Percentiles rank a stretch among this genome's conserved stretches.
phyloP scores from a whole-genome alignment of 495 filamentous ascomycete genomes.

The Neurospora cerealis region DNA sequence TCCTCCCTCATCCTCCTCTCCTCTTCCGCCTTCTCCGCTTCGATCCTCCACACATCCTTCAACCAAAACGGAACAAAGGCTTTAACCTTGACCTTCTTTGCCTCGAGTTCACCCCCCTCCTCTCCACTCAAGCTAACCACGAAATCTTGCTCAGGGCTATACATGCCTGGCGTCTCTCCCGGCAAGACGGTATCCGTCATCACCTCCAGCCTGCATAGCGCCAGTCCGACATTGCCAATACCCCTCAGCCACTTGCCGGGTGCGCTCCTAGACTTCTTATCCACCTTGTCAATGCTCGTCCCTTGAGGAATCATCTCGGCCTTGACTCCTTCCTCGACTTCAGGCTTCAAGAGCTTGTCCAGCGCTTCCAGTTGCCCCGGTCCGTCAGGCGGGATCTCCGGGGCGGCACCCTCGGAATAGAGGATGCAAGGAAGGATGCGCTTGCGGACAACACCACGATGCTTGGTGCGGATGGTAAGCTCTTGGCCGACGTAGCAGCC shows the following conservation, averaged over 20 bases:
- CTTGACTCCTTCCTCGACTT: conserved; percentile 6
- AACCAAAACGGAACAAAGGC: conserved; percentile 83
- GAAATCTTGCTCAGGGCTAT: conserved; percentile 33
- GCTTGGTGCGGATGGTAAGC: conserved; percentile 86
- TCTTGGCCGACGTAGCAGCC: conserved; percentile 97
- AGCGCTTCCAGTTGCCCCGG: conserved; percentile 14
- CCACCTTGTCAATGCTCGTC: conserved; percentile 29
- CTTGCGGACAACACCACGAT: conserved; percentile 88
- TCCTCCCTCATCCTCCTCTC: neutral
- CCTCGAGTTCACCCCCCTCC: conserved; percentile 8
- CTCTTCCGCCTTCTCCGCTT: conserved; percentile 1
- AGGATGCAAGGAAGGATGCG: conserved; percentile 74
- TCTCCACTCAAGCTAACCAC: conserved; percentile 24
- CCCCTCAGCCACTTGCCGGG: conserved; percentile 64
- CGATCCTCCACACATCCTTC: conserved; percentile 24
- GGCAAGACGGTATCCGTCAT: conserved; percentile 70
- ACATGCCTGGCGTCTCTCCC: conserved; percentile 48
- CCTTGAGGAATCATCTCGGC: conserved; percentile 23
- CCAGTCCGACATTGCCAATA: conserved; percentile 77
- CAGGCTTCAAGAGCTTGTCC: conserved; percentile 20
- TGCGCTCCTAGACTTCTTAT: conserved; percentile 51
- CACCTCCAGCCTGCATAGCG: conserved; percentile 76
- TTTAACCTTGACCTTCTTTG: conserved; percentile 56
- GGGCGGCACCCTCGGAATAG: conserved; percentile 35
- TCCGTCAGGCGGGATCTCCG: neutral